A percentile compares a stretch with the other conserved stretches of the same genome.
These are phyloP conservation scores for Cornus florida DNA, from an alignment of 148 eudicot genomes.

Conservation along the genomic window DNA sequence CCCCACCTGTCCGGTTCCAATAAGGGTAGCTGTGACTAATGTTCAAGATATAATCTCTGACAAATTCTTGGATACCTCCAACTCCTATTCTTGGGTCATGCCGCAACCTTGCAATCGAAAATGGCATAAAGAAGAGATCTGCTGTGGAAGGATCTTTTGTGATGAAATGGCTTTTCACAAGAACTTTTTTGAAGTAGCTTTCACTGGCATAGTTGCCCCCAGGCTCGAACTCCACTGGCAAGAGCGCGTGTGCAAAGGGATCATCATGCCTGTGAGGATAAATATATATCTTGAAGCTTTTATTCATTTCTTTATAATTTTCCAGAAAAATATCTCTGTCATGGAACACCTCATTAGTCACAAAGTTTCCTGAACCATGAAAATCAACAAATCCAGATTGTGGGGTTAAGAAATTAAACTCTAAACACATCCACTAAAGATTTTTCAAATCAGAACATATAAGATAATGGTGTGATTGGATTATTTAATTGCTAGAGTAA, in stretches of 20 bases:
- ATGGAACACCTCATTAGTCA: constrained; percentile 49
- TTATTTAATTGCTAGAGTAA: no score
- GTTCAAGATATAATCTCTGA: constrained; percentile 49
- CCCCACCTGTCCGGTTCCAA: constrained; percentile 80
- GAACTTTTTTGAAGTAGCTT: constrained; percentile 69
- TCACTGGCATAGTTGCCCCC: constrained; percentile 91
- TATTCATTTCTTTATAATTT: constrained; percentile 72
- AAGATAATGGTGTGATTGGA: no score
- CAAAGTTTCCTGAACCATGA: constrained; percentile 28
- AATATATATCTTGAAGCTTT: constrained; percentile 60
- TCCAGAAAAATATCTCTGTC: constrained; percentile 52
- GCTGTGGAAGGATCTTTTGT: constrained; percentile 64
- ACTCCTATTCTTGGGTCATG: constrained; percentile 69
- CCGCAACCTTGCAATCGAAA: constrained; percentile 74
- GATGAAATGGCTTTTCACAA: constrained; percentile 62
- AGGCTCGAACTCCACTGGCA: constrained; percentile 62
- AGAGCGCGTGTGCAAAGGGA: constrained; percentile 67
- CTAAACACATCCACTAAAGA: neutral
- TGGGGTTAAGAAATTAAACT: neutral
- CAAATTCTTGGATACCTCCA: constrained; percentile 56
- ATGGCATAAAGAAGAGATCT: constrained; percentile 79
- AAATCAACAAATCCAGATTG: constrained; percentile 1
- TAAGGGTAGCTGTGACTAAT: constrained; percentile 53
- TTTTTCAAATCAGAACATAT: no score
- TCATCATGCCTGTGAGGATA: constrained; percentile 65